Percentiles rank a stretch among this genome's conserved stretches.
phyloP scores from a whole-genome alignment of 2,329 filamentous ascomycete genomes.

The Aulographum hederae region DNA sequence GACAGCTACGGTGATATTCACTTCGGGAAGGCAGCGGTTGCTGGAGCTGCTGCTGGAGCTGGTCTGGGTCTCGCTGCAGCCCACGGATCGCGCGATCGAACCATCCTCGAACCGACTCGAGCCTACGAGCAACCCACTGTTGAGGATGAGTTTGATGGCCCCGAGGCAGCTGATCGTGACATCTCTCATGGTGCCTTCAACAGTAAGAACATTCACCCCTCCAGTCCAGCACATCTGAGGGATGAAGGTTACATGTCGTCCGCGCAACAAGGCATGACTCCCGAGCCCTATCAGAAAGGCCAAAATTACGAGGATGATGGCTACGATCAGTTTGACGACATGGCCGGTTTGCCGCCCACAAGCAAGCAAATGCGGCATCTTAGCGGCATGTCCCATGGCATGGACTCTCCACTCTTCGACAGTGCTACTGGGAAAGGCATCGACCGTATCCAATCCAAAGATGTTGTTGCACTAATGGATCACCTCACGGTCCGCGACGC shows the following conservation, averaged over 20 bases:
- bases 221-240: conserved; percentile 26
- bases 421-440: conserved; percentile 72
- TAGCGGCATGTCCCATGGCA: conserved; percentile 82
- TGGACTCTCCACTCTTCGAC: conserved; percentile 80
- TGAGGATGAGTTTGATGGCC: background rate
- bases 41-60: conserved; percentile 26
- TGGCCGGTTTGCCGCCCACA: too few relatives aligned
- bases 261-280: conserved; percentile 35
- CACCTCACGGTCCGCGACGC: conserved; percentile 95
- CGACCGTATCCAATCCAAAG: conserved; percentile 84
- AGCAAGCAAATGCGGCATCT: conserved; percentile 41
- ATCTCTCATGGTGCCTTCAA: background rate
- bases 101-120: background rate
- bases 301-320: background rate
- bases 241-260: conserved; percentile 90
- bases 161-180: background rate
- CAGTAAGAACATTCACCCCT: background rate
- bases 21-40: conserved; percentile 1
- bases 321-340: too few relatives aligned
- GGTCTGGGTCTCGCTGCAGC: conserved; percentile 36
- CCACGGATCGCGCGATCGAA: conserved; percentile 7
- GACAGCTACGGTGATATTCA: background rate
- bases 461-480: conserved; percentile 95
- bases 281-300: conserved; percentile 19
- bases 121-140: background rate